Base-by-base conservation (phyloP, 352 stramenopile species). In the Thalassiosira hispida region DNA sequence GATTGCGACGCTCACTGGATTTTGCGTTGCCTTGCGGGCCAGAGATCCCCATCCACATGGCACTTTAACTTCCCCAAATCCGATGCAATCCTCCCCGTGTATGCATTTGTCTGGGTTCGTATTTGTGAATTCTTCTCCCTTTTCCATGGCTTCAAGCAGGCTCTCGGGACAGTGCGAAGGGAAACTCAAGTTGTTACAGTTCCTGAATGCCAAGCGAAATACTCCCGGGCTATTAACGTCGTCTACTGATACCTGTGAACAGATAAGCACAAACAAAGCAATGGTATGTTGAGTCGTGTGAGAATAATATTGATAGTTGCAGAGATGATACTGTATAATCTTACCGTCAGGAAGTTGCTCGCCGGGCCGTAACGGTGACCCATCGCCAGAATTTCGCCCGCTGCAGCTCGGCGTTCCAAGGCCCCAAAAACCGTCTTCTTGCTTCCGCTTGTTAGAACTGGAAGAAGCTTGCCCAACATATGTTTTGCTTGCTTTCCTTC, bases 311-410 rank as follows among this genome's bases (percentile, higher is more conserved):
- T n/a, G n/a, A n/a, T n/a, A n/a, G n/a, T n/a, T n/a, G n/a, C n/a
- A n/a, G n/a, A n/a, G n/a, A n/a, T n/a, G n/a, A n/a, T n/a, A n/a
- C n/a, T n/a, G n/a, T n/a, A n/a, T n/a, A n/a, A n/a, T n/a, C n/a
- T n/a, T 8, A 73, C 22, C 23, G 64, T 73, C 9, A 73, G 23
- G 25, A 73, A 65, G 14, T 42, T 25, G 9, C 27, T 31, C 31
- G 64, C 29, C 5, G 46, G 12, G 6, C 64, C 64, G 23, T 65
- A 73, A 53, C 52, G 52, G 5, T 49, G 22, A 25, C 64, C 51
- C 47, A 73, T 63, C 2, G 64, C 64, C n/a, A 73, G 25, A 23
- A 73, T 73, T 64, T 73, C 64, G 8, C 64, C 64, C n/a, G 35
- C 52, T 22, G 64, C 47, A 8, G 20, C 22, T 1, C 35, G 7